phyloP scores from a whole-genome alignment of 148 eudicot species.

The Diospyros kaki region DNA sequence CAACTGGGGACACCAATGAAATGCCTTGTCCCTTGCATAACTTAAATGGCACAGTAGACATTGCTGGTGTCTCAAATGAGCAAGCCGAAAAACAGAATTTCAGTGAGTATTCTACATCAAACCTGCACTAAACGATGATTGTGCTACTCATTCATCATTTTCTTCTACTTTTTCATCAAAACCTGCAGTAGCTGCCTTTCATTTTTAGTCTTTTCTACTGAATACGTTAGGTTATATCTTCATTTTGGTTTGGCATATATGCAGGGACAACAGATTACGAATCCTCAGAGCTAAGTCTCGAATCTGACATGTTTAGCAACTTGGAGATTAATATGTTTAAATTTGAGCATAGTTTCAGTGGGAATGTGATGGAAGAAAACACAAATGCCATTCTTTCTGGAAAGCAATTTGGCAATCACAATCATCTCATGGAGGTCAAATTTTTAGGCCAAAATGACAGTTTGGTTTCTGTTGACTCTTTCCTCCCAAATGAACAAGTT shows the following conservation, averaged over 20 bases:
- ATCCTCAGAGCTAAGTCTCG: slow-evolving; percentile 5
- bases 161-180: no score
- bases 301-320: slow-evolving; percentile 20
- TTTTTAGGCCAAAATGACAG: neutral
- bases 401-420: neutral
- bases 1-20: neutral
- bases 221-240: no score
- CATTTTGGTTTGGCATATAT: neutral
- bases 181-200: no score
- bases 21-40: neutral
- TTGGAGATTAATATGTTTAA: slow-evolving; percentile 18
- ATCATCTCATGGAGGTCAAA: slow-evolving; percentile 8
- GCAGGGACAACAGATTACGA: slow-evolving; percentile 5
- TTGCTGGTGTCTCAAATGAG: neutral
- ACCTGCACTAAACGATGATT: neutral
- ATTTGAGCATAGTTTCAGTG: slow-evolving; percentile 6
- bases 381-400: neutral
- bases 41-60: neutral
- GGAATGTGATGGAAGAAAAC: neutral
- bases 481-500: neutral
- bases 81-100: neutral
- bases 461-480: neutral
- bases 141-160: no score
- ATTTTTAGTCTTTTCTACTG: no score
- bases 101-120: neutral